Conservation (phyloP, 805 yeast genomes). For the Wickerhamiella kurtzmanii region DNA sequence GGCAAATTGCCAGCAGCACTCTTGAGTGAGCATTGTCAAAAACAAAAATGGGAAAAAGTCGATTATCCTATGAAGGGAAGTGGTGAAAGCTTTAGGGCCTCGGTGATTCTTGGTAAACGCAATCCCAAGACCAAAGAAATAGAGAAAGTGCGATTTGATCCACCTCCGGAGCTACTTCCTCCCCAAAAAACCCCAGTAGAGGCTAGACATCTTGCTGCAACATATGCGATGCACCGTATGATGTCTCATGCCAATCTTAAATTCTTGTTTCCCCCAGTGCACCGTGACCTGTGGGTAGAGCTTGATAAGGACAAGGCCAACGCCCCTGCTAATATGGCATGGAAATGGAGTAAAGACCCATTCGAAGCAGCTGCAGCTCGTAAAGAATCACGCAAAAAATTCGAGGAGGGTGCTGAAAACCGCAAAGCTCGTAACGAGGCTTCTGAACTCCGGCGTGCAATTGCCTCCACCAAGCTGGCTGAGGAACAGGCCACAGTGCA, state of each 20-base stretch:
- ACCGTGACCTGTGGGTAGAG: conserved; percentile 63
- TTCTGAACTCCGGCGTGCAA: not conserved
- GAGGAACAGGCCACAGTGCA: too few species aligned
- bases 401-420: conserved; percentile 4
- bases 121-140: conserved; percentile 72
- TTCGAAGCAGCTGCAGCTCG: conserved; percentile 54
- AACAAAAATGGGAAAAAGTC: conserved; percentile 79
- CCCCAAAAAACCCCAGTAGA: conserved; percentile 76
- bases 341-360: conserved; percentile 41
- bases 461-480: not conserved
- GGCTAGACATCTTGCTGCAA: conserved; percentile 83
- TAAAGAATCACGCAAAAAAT: conserved; percentile 20
- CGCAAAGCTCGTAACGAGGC: not conserved
- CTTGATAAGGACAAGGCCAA: conserved; percentile 48
- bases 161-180: conserved; percentile 36
- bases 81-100: conserved; percentile 47
- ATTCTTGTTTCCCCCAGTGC: conserved; percentile 76
- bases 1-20: conserved; percentile 85
- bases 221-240: conserved; percentile 68
- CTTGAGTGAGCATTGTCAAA: conserved; percentile 76
- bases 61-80: conserved; percentile 44
- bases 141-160: conserved; percentile 41
- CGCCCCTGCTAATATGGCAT: conserved; percentile 14
- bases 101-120: conserved; percentile 50
- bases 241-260: conserved; percentile 71